Conservation (phyloP, 768 basidiomycete genomes). For the Collybiopsis luxurians region DNA sequence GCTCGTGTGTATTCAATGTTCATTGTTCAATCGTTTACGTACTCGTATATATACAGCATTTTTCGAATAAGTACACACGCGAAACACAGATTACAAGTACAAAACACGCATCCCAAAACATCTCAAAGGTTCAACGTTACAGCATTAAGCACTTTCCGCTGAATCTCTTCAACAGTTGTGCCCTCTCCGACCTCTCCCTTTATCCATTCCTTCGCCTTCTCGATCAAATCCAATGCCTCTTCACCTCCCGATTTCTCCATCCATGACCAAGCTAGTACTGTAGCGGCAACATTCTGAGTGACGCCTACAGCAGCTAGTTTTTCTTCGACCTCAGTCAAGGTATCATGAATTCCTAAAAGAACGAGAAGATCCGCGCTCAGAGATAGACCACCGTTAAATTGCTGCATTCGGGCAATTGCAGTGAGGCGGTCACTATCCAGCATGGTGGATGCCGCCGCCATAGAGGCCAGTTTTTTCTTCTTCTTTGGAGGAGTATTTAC, state of each 20-base stretch:
- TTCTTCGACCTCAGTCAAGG: neutral
- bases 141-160: neutral
- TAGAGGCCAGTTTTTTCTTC: no score
- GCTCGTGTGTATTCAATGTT: no score
- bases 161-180: no score
- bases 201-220: slow-evolving; percentile 1
- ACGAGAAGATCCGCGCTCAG: neutral
- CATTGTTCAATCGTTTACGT: no score
- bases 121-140: no score
- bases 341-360: neutral
- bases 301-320: neutral
- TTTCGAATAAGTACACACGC: no score
- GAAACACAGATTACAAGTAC: no score
- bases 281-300: neutral
- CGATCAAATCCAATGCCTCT: neutral
- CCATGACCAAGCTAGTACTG: neutral
- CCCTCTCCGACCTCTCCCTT: neutral
- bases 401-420: neutral
- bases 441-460: neutral
- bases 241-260: neutral
- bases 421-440: neutral
- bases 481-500: neutral
- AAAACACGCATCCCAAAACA: no score
- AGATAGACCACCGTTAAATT: neutral
- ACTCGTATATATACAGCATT: no score